A percentile compares a stretch with the other conserved stretches of the same genome.
These are phyloP conservation scores for Chlorociboria aeruginascens DNA, from an alignment of 495 filamentous ascomycete genomes.

Conservation along the genomic window DNA sequence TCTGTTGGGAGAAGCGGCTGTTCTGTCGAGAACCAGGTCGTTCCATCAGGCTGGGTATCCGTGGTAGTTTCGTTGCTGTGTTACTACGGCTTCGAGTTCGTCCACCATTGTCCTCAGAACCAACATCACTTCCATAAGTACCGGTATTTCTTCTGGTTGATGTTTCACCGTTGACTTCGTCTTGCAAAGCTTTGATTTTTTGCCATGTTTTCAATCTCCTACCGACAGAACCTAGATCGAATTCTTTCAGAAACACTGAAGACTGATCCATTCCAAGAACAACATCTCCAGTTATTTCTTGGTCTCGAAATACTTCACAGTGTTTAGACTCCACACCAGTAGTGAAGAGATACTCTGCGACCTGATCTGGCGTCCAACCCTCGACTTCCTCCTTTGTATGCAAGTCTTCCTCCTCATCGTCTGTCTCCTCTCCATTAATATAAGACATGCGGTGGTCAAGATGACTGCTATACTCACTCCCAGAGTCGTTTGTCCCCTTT, in stretches of 20 bases:
- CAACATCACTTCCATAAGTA: slow-evolving; percentile 38
- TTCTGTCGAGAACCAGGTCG: slow-evolving; percentile 20
- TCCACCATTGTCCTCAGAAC: slow-evolving; percentile 27
- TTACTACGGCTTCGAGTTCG: slow-evolving; percentile 25
- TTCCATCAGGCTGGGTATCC: slow-evolving; percentile 46
- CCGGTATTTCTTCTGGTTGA: slow-evolving; percentile 32
- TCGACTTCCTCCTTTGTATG: slow-evolving; percentile 55
- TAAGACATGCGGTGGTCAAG: slow-evolving; percentile 70
- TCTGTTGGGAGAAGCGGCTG: slow-evolving; percentile 10
- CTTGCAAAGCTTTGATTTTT: slow-evolving; percentile 78
- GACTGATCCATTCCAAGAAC: slow-evolving; percentile 90
- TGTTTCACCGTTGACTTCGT: slow-evolving; percentile 50
- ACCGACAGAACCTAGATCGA: slow-evolving; percentile 86
- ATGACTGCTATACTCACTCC: slow-evolving; percentile 79
- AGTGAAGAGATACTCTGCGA: slow-evolving; percentile 75
- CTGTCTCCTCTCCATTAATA: slow-evolving; percentile 79
- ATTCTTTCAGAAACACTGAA: slow-evolving; percentile 85
- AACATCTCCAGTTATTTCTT: slow-evolving; percentile 92
- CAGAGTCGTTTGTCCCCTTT: slow-evolving; percentile 61
- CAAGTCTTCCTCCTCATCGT: slow-evolving; percentile 54
- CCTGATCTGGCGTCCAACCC: slow-evolving; percentile 63
- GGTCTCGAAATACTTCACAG: slow-evolving; percentile 87
- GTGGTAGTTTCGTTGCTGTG: slow-evolving; percentile 36
- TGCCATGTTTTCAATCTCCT: slow-evolving; percentile 88
- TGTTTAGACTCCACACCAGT: slow-evolving; percentile 71